Evolutionary conservation across 495 filamentous ascomycete species (phyloP).

Genomic region (Polyplosphaeria fusca): DNA sequence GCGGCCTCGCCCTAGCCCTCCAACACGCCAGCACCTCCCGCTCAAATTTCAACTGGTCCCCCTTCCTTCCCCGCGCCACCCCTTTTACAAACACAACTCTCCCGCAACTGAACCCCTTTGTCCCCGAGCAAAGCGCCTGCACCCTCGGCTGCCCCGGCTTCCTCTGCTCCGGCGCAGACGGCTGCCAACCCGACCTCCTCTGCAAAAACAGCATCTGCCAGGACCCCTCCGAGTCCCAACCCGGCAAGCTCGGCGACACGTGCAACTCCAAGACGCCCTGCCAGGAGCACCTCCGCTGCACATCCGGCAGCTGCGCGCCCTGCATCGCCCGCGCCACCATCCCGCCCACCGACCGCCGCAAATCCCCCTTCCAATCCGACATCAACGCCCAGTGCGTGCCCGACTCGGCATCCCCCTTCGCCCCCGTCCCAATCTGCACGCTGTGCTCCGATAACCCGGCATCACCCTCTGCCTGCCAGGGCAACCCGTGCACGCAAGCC

Average conservation of each 20-base stretch:
- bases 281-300: conserved; percentile 23
- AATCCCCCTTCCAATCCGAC: background rate
- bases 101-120: conserved; percentile 22
- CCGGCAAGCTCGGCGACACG: conserved; percentile 9
- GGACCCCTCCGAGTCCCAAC: background rate
- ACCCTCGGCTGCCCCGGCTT: conserved; percentile 26
- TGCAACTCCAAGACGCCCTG: conserved; percentile 20
- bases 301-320: conserved; percentile 2
- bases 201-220: conserved; percentile 31
- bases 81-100: conserved; percentile 13
- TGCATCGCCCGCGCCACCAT: conserved; percentile 10
- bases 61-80: conserved; percentile 14
- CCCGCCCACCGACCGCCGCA: background rate
- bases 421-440: conserved; percentile 3
- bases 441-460: background rate
- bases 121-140: conserved; percentile 21
- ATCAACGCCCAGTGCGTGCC: background rate
- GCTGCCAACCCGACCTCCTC: conserved; percentile 20
- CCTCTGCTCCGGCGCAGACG: conserved; percentile 26
- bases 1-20: conserved; percentile 15
- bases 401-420: conserved; percentile 1
- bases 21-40: conserved; percentile 13
- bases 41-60: conserved; percentile 24
- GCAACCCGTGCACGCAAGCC: conserved; percentile 23
- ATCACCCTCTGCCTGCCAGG: background rate